Percentiles rank a stretch among this genome's conserved stretches.
Conservation (phyloP, 2,329 filamentous ascomycete genomes). For the Intubia oerlemansii region DNA sequence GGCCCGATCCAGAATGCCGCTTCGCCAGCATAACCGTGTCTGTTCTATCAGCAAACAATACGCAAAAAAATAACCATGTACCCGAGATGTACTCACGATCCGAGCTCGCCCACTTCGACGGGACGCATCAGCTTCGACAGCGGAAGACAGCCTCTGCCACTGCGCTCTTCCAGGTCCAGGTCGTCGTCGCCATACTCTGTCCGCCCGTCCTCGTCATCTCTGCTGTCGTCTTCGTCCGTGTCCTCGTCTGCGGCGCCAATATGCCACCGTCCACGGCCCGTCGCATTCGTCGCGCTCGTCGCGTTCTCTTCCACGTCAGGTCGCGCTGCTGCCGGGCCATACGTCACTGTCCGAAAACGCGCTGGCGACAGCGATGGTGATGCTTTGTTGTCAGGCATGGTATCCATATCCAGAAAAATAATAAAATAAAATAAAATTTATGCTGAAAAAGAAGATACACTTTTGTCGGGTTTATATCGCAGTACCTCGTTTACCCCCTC, state of each 20-base stretch:
- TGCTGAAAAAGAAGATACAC: no score
- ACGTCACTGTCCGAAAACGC: not conserved
- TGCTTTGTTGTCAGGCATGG: no score
- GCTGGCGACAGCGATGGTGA: no score
- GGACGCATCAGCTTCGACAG: slow-evolving; percentile 18
- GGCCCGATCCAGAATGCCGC: slow-evolving; percentile 38
- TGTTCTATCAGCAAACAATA: not conserved
- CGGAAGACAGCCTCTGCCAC: slow-evolving; percentile 15
- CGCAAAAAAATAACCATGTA: not conserved
- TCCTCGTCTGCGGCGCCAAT: not conserved
- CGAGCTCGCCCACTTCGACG: slow-evolving; percentile 21
- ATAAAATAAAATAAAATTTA: no score
- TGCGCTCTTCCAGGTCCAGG: not conserved
- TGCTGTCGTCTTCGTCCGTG: slow-evolving; percentile 1
- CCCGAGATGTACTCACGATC: slow-evolving; percentile 11
- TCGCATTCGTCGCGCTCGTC: not conserved
- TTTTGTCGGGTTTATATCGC: no score
- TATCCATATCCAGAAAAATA: no score
- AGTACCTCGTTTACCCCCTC: no score
- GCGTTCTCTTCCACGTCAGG: slow-evolving; percentile 2
- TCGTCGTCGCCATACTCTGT: not conserved
- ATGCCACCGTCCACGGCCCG: not conserved
- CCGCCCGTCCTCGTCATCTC: not conserved
- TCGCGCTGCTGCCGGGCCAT: not conserved
- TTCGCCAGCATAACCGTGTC: slow-evolving; percentile 10